phyloP scores from a whole-genome alignment of 148 eudicot genomes.

The Arctostaphylos glauca region DNA sequence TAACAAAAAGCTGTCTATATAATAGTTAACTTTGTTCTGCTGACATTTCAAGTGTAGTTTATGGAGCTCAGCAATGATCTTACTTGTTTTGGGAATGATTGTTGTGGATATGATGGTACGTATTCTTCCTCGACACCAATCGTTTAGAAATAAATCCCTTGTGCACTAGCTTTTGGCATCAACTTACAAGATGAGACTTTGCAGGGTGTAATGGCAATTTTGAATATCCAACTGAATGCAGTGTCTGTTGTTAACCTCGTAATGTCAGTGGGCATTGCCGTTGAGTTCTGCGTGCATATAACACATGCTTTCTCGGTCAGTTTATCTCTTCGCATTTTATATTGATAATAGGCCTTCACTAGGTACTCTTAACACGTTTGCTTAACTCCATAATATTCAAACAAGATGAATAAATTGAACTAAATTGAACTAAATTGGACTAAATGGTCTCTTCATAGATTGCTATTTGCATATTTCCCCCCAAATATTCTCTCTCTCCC shows the following conservation, averaged over 20 bases:
- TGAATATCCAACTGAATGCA: slow-evolving; percentile 91
- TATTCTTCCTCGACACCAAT: slow-evolving; percentile 15
- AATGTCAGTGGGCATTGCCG: slow-evolving; percentile 97
- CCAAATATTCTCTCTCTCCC: not conserved
- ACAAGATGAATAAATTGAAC: not conserved
- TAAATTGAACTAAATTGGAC: not conserved
- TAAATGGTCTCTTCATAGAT: too few species aligned
- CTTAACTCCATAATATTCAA: not conserved
- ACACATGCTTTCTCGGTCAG: slow-evolving; percentile 98
- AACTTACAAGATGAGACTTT: slow-evolving; percentile 25
- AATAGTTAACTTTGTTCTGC: slow-evolving; percentile 1
- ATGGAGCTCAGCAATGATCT: slow-evolving; percentile 89
- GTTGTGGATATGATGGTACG: slow-evolving; percentile 87
- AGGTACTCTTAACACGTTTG: not conserved
- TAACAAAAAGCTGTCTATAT: not conserved
- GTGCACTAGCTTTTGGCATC: not conserved
- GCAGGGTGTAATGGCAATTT: slow-evolving; percentile 98
- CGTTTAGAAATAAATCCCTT: not conserved
- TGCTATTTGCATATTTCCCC: too few species aligned
- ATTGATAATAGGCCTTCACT: not conserved
- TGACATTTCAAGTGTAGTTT: slow-evolving; percentile 44
- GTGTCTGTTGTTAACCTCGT: slow-evolving; percentile 97
- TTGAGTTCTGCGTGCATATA: slow-evolving; percentile 98
- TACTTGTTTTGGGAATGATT: slow-evolving; percentile 86
- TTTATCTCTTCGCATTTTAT: slow-evolving; percentile 20